Base-by-base conservation (phyloP, 352 stramenopile genomes). In the Globisporangium carolinianum region DNA sequence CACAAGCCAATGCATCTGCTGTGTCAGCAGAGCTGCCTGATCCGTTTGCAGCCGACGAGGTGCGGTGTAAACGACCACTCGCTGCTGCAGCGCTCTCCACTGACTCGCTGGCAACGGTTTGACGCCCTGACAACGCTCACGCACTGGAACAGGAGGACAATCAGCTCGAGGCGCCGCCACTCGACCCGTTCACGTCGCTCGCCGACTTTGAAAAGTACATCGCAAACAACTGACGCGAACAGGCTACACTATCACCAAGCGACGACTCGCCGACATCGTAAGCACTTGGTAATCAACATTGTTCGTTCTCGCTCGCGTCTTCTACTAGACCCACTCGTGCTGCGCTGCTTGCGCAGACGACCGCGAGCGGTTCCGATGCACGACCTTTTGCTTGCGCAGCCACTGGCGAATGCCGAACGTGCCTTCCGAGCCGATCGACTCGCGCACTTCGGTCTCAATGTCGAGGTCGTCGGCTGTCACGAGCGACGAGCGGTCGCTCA, bases 311-410 rank as follows among this genome's bases (percentile, higher is more conserved):
- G 24, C 24, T 32, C 24, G 24, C 24, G 24, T 32, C 24, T 32
- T 32, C 24, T 32, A 32, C 15, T 83, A 91, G 1, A 92, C 82
- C 82, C 82, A 92, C 57, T 90, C 82, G 53, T 88, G 87, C 53
- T 69, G 63, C 35, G 70, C 63, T 45, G 69, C 52, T 39, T 75
- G 66, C 8, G 81, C 50, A 4, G 76, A 72, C 32, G 83, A 90
- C 10, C 80, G 71, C 2, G 83, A 90, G 6, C 83, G 79, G 63
- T 89, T 81, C 24, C 80, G 76, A 53, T 90, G 80, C 9, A 92
- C 83, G 2, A 93, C 77, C 58, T 90, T 86, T 51, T 91, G 83
- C 67, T 88, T 93, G 18, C 81, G 76, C 57, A 93, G 79, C 83
- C 81, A 91, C 57, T 91, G 81, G 14, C 83, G 79, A 45, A 91